Evolutionary conservation across 169 alveolate genomes (phyloP).

Genomic region (Plasmodium yoelii): DNA sequence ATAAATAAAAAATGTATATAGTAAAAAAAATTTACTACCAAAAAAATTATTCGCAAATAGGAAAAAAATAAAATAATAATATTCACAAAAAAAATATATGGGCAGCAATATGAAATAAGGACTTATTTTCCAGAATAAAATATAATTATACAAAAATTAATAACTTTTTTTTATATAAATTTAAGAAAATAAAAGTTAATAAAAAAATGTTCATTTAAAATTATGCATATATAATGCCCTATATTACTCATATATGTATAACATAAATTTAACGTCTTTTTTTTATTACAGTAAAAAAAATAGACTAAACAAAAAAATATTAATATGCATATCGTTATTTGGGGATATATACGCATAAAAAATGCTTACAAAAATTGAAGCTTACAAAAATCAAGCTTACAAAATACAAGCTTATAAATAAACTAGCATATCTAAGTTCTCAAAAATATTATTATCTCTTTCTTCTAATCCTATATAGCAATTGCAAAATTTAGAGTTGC

Average conservation of each 20-base stretch:
- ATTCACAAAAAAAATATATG: no score
- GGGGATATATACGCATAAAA: background rate
- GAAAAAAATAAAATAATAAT: no score
- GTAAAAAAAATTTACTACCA: no score
- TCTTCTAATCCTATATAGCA: constrained; percentile 40
- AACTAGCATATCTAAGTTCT: constrained; percentile 9
- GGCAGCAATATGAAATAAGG: no score
- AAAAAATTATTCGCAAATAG: no score
- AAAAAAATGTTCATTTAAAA: no score
- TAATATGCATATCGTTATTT: background rate
- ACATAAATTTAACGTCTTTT: background rate
- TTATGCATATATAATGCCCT: no score
- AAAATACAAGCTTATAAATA: background rate
- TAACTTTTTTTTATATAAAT: no score
- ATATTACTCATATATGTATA: background rate
- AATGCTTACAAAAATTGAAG: background rate
- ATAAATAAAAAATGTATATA: no score
- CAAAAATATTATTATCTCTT: constrained; percentile 11
- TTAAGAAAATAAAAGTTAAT: no score
- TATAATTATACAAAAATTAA: no score
- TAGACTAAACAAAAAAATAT: background rate
- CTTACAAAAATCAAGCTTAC: background rate
- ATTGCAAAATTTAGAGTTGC: constrained; percentile 10
- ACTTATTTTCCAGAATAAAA: no score
- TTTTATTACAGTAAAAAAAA: constrained; percentile 3